A percentile compares a stretch with the other conserved stretches of the same genome.
phyloP scores from a whole-genome alignment of 1,284 basidiomycete species.

The Papiliotrema terrestris region DNA sequence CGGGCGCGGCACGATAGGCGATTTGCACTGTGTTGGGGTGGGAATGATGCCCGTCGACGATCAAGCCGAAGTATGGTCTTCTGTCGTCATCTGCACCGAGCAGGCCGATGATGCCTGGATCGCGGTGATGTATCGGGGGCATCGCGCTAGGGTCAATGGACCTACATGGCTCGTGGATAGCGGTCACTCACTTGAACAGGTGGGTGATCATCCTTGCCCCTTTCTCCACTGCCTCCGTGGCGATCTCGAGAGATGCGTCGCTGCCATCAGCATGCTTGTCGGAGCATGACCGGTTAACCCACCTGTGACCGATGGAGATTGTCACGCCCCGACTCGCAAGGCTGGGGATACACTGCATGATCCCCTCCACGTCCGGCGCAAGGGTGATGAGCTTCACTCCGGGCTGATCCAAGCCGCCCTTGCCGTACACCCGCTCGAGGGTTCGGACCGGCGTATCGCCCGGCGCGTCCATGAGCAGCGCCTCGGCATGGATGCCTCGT shows the following conservation, averaged over 20 bases:
- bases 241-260: slow-evolving; percentile 37
- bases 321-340: slow-evolving; percentile 65
- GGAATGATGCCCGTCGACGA: slow-evolving; percentile 85
- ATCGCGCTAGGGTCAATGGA: slow-evolving; percentile 22
- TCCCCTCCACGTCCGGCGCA: slow-evolving; percentile 79
- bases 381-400: slow-evolving; percentile 67
- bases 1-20: slow-evolving; percentile 74
- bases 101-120: slow-evolving; percentile 69
- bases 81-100: slow-evolving; percentile 69
- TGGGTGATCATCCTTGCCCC: slow-evolving; percentile 80
- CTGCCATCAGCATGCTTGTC: slow-evolving; percentile 5
- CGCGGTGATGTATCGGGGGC: slow-evolving; percentile 41
- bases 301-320: slow-evolving; percentile 85
- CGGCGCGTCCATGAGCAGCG: slow-evolving; percentile 62
- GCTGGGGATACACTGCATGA: slow-evolving; percentile 64
- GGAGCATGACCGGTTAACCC: slow-evolving; percentile 11
- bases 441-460: slow-evolving; percentile 32
- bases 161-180: background rate
- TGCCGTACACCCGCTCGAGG: slow-evolving; percentile 72
- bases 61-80: slow-evolving; percentile 79
- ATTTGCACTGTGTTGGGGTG: slow-evolving; percentile 85
- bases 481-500: slow-evolving; percentile 72
- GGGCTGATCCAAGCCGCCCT: slow-evolving; percentile 41
- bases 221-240: slow-evolving; percentile 30
- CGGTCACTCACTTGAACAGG: slow-evolving; percentile 67